Evolutionary conservation across 768 basidiomycete species (phyloP).

Genomic region (Boletus rufocinnamomeus): DNA sequence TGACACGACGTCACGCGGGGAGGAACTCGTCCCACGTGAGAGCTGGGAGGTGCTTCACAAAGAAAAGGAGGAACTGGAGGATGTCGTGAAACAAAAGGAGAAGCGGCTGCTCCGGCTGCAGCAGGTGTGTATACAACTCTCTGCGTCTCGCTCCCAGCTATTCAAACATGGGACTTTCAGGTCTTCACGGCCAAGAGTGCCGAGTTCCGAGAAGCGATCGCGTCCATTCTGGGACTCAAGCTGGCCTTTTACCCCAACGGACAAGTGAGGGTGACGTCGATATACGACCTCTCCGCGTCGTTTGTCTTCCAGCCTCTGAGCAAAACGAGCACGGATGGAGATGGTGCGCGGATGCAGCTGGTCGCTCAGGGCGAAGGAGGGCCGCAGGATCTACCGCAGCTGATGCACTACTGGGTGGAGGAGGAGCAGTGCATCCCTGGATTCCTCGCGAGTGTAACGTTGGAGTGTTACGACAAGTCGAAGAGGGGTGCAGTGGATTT

Average conservation of each 20-base stretch:
- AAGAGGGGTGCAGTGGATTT: constrained; percentile 45
- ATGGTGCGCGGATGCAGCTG: constrained; percentile 65
- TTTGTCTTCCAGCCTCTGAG: constrained; percentile 79
- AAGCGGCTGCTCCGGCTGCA: constrained; percentile 78
- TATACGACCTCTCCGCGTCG: constrained; percentile 83
- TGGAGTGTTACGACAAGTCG: constrained; percentile 83
- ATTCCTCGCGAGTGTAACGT: constrained; percentile 83
- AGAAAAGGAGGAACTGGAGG: constrained; percentile 70
- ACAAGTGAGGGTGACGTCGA: constrained; percentile 85
- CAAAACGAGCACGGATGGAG: constrained; percentile 39
- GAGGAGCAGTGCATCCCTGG: constrained; percentile 85
- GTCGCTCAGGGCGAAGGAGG: constrained; percentile 74
- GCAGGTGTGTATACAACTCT: constrained; percentile 58
- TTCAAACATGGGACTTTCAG: constrained; percentile 37
- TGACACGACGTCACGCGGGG: constrained; percentile 18
- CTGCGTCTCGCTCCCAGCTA: not conserved
- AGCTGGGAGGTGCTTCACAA: constrained; percentile 73
- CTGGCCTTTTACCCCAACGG: constrained; percentile 91
- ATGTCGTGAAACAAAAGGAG: constrained; percentile 71
- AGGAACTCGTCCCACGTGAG: constrained; percentile 65
- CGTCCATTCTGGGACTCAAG: constrained; percentile 87
- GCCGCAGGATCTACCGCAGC: constrained; percentile 69
- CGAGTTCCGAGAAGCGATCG: constrained; percentile 91
- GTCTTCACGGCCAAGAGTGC: constrained; percentile 82
- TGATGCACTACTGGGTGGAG: constrained; percentile 86